Evolutionary conservation across 2,329 filamentous ascomycete genomes (phyloP), one percentile per base, ranked within the genome.

Genomic region (Aciculosporium take): DNA sequence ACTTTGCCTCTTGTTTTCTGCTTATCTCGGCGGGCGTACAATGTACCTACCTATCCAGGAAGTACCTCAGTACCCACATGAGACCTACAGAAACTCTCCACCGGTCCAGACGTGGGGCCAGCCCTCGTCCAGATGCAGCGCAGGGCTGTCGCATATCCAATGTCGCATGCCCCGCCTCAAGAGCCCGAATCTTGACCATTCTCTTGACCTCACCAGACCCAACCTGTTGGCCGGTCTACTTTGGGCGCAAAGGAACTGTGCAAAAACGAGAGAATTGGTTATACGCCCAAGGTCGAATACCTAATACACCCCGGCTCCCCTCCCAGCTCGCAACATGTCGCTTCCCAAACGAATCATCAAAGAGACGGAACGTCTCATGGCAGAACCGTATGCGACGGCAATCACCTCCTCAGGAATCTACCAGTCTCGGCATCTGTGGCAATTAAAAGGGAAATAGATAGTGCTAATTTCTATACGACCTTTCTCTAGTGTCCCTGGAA

Each of bases 331-430:
- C 42, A 40, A 43, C 10, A 78, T 77, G 84, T 79, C 86, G 48
- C 71, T 98, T 50, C 89, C 91, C 25, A 98, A 98, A 72, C 76
- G 91, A 59, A 98, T 98, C 57, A 76, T 96, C 58, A 98, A 98
- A 68, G 93, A 98, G 75, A 98, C 91, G 17, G 89, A 98, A 68
- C 81, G 91, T 57, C 75, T 98, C 52, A 88, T 94, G 77, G 84
- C 85, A 48, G 91, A 98, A 66, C 91, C 91, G 86, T 94, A 74
- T 64, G 84, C 27, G 28, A n/a, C n/a, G n/a, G n/a, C n/a, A n/a
- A 39, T 21, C 44, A 41, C 12, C n/a, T 20, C 17, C 23, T 31
- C 37, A 13, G 31, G 37, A 37, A 46, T 46, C 42, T 18, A 41
- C 46, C 42, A 15, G 7, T 13, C 37, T 18, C 30, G 9, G 25